Evolutionary conservation across 2,329 filamentous ascomycete genomes (phyloP).

Genomic region (Pyrenophora tritici-repentis): DNA sequence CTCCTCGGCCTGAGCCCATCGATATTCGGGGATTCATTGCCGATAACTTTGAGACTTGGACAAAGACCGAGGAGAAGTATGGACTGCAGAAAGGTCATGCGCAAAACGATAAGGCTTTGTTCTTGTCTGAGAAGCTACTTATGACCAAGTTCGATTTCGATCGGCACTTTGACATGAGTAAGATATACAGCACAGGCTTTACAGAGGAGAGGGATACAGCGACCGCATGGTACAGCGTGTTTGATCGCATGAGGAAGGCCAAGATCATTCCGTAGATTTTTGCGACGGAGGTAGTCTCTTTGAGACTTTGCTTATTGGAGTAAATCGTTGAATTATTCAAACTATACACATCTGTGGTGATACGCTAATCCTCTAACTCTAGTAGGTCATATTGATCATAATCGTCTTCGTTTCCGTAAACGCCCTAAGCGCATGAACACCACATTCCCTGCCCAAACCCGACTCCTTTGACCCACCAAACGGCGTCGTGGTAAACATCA

Average conservation of each 20-base stretch:
- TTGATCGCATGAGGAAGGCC: conserved; percentile 52
- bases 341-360: too few relatives aligned
- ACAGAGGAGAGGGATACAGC: conserved; percentile 48
- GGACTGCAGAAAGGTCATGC: conserved; percentile 47
- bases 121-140: conserved; percentile 51
- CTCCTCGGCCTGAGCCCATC: conserved; percentile 18
- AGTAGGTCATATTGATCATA: conserved; percentile 51
- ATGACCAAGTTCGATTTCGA: conserved; percentile 53
- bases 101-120: conserved; percentile 44
- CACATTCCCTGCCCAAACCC: conserved; percentile 57
- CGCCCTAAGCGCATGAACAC: conserved; percentile 53
- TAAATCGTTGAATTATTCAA: too few relatives aligned
- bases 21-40: conserved; percentile 39
- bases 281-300: too few relatives aligned
- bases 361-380: neutral
- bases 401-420: conserved; percentile 59
- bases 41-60: conserved; percentile 32
- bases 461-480: conserved; percentile 60
- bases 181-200: conserved; percentile 51
- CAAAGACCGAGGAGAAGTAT: conserved; percentile 26
- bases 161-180: conserved; percentile 53
- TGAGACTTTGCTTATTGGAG: too few relatives aligned
- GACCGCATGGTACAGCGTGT: conserved; percentile 50
- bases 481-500: conserved; percentile 49
- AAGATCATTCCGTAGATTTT: conserved; percentile 46